Evolutionary conservation across 1,139 yeast genomes (phyloP).

Genomic region (Nakaseomyces glabratus): DNA sequence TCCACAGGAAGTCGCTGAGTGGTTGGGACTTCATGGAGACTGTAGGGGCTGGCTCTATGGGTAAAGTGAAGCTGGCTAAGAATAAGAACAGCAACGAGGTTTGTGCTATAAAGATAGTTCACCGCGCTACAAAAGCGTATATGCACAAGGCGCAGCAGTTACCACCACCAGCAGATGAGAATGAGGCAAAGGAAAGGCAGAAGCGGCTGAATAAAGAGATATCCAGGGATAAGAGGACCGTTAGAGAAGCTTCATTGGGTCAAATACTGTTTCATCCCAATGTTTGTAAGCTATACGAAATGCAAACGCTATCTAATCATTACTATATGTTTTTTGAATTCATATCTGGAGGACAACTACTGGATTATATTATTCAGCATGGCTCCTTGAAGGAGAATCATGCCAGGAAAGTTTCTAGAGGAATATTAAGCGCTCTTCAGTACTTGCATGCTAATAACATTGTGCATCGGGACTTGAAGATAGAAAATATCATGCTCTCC

Average conservation of each 20-base stretch:
- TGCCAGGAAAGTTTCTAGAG: constrained; percentile 88
- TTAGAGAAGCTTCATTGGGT: constrained; percentile 91
- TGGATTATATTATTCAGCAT: constrained; percentile 92
- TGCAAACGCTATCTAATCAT: constrained; percentile 91
- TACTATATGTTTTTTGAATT: constrained; percentile 94
- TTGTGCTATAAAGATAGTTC: constrained; percentile 80
- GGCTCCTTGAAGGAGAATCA: constrained; percentile 86
- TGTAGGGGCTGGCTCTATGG: constrained; percentile 98
- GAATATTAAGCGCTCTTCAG: constrained; percentile 88
- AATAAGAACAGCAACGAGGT: constrained; percentile 51
- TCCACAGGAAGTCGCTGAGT: constrained; percentile 81
- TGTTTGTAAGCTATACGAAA: constrained; percentile 82
- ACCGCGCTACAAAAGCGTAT: constrained; percentile 67
- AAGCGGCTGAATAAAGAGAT: constrained; percentile 77
- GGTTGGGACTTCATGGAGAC: constrained; percentile 95
- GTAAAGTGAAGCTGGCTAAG: constrained; percentile 88
- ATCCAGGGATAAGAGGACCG: constrained; percentile 81
- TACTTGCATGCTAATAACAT: constrained; percentile 89
- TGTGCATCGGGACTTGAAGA: constrained; percentile 91
- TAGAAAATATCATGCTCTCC: constrained; percentile 90
- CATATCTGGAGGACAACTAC: constrained; percentile 93
- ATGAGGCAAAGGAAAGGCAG: constrained; percentile 49
- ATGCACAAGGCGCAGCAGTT: constrained; percentile 69
- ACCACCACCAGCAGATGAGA: constrained; percentile 51
- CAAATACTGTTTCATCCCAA: constrained; percentile 80